Percentiles rank a stretch among this genome's conserved stretches.
phyloP scores from a whole-genome alignment of 345 rosid genomes.

The Excoecaria agallocha region DNA sequence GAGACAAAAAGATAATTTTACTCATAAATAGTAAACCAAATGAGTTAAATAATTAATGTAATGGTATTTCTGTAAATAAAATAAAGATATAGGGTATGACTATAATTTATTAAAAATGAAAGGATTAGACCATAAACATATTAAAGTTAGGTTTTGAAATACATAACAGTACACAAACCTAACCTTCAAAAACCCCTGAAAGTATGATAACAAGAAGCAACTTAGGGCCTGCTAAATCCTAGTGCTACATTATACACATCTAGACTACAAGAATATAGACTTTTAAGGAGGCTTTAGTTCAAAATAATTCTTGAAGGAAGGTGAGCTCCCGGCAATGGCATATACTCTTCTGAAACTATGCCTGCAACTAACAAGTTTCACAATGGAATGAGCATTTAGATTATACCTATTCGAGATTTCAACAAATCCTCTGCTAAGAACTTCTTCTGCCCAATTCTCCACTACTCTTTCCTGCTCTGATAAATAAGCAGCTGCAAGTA shows the following conservation, averaged over 20 bases:
- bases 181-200: constrained; percentile 29
- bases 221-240: constrained; percentile 13
- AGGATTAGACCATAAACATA: no score
- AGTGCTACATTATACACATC: constrained; percentile 20
- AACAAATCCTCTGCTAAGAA: constrained; percentile 42
- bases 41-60: no score
- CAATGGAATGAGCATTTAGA: constrained; percentile 20
- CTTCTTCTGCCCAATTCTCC: constrained; percentile 55
- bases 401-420: constrained; percentile 38
- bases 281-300: constrained; percentile 17
- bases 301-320: constrained; percentile 45
- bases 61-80: no score
- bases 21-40: no score
- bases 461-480: constrained; percentile 32
- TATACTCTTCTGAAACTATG: constrained; percentile 30
- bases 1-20: no score
- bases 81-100: no score
- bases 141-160: no score
- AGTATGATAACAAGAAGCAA: constrained; percentile 16
- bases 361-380: constrained; percentile 46
- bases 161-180: constrained; percentile 14
- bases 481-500: constrained; percentile 55
- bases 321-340: constrained; percentile 22
- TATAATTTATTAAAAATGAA: no score
- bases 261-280: constrained; percentile 18